phyloP scores from a whole-genome alignment of 2,329 filamentous ascomycete species.

The Fusarium foetens region DNA sequence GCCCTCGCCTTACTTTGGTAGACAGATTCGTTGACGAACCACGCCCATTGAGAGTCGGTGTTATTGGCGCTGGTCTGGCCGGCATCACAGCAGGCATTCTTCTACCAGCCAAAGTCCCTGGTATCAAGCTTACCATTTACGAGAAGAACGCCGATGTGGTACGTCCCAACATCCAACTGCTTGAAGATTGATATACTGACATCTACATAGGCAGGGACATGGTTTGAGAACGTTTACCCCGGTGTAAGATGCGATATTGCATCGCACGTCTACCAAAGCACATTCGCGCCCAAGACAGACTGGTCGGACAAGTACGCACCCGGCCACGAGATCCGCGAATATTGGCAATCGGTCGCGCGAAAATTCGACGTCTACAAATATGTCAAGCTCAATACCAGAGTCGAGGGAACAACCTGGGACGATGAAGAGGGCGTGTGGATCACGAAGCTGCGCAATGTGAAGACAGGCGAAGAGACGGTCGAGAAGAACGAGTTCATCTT shows the following conservation, averaged over 20 bases:
- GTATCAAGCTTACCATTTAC: conserved; percentile 71
- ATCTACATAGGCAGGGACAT: conserved; percentile 58
- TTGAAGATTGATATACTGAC: neutral
- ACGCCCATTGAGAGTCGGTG: conserved; percentile 48
- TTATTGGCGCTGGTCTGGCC: conserved; percentile 52
- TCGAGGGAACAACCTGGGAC: conserved; percentile 67
- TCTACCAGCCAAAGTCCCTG: conserved; percentile 74
- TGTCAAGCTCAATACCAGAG: conserved; percentile 64
- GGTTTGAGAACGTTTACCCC: conserved; percentile 68
- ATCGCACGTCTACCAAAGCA: conserved; percentile 75
- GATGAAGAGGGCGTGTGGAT: conserved; percentile 63
- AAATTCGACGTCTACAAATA: conserved; percentile 73
- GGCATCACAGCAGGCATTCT: conserved; percentile 68
- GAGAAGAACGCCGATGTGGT: conserved; percentile 76
- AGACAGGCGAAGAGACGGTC: conserved; percentile 50
- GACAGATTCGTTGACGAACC: conserved; percentile 51
- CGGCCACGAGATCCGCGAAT: conserved; percentile 73
- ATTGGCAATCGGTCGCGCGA: conserved; percentile 70
- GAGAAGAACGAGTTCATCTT: conserved; percentile 70
- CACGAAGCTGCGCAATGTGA: conserved; percentile 57
- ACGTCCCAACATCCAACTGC: conserved; percentile 44
- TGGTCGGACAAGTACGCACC: conserved; percentile 76
- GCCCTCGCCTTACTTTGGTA: conserved; percentile 39
- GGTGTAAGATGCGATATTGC: conserved; percentile 76
- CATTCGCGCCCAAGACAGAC: conserved; percentile 73